Conservation (phyloP, 306 rosid genomes). For the Prunus mongolica region DNA sequence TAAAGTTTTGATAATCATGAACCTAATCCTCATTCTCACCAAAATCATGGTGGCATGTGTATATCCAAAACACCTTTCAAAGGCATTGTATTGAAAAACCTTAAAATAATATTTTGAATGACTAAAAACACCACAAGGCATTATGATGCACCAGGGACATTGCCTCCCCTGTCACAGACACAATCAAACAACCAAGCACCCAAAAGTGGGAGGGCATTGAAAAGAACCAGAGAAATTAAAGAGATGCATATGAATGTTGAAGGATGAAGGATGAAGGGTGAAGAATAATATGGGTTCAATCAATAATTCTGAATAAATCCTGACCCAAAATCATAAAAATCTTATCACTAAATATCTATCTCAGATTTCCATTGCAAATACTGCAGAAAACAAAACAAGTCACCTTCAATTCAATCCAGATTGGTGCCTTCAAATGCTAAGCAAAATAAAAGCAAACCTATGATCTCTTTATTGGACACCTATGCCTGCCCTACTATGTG, state of each 20-base stretch:
- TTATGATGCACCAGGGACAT: constrained; percentile 45
- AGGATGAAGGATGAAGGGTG: constrained; percentile 5
- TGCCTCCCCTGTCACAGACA: constrained; percentile 65
- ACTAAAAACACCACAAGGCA: constrained; percentile 33
- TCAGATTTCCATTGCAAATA: background rate
- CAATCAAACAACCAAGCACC: constrained; percentile 26
- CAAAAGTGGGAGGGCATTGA: constrained; percentile 20
- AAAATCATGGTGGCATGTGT: constrained; percentile 64
- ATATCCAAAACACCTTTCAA: constrained; percentile 18
- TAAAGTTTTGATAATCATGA: constrained; percentile 40
- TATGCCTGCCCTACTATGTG: background rate
- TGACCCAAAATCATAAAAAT: background rate
- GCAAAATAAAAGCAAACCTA: background rate
- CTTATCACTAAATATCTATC: background rate
- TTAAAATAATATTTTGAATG: constrained; percentile 23
- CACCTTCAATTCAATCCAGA: too few relatives aligned
- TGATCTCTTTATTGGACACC: background rate
- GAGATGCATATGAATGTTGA: background rate
- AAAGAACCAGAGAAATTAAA: constrained; percentile 10
- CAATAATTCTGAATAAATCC: background rate
- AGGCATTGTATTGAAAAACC: constrained; percentile 27
- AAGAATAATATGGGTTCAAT: background rate
- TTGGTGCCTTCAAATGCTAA: background rate
- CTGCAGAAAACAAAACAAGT: background rate
- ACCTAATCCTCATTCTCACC: constrained; percentile 43